Conservation (phyloP, 257 asterid species). For the Nicotiana otophora region DNA sequence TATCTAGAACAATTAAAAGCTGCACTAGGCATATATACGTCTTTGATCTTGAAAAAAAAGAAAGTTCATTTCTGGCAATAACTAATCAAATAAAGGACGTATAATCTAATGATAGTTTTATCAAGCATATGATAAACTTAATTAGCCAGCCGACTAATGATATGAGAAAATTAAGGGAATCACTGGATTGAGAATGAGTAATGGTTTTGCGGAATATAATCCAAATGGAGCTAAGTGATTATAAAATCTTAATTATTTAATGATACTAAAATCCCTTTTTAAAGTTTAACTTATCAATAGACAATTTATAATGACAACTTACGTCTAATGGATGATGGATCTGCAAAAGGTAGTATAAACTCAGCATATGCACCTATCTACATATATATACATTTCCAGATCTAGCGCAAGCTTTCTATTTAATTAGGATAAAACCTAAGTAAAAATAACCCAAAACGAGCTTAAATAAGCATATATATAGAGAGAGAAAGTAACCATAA, state of each 20-base stretch:
- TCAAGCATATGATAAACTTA: background rate
- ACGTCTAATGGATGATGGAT: background rate
- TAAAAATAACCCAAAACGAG: background rate
- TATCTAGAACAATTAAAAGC: background rate
- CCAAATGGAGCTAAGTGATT: background rate
- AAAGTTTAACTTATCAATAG: background rate
- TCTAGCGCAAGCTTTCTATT: background rate
- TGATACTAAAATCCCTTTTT: background rate
- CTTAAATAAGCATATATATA: background rate
- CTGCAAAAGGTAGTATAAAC: background rate
- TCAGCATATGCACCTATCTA: background rate
- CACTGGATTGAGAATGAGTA: background rate
- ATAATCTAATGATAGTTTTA: background rate
- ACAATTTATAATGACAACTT: background rate
- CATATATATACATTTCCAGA: too few relatives aligned
- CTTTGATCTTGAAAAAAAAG: background rate
- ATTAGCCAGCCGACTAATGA: background rate
- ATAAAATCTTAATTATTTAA: background rate
- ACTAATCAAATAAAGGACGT: background rate
- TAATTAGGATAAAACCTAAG: background rate
- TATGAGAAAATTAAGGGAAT: background rate
- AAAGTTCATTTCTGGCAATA: background rate
- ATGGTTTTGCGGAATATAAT: background rate
- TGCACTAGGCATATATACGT: background rate
- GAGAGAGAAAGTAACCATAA: too few relatives aligned